phyloP scores from a whole-genome alignment of 129 eudicot genomes.

The Flaveria brownii region DNA sequence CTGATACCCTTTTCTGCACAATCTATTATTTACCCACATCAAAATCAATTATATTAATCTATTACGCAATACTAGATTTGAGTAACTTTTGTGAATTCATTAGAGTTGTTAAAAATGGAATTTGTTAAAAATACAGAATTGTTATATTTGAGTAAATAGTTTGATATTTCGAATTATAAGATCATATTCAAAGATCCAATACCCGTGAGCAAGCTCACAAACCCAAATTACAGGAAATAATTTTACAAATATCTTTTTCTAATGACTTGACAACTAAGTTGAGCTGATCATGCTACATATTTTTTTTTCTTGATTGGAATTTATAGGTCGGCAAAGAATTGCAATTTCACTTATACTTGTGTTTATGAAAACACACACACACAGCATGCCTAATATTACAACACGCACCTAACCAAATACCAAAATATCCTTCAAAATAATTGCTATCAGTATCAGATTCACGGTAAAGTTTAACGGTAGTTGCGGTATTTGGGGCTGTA shows the following conservation, averaged over 20 bases:
- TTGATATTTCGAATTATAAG: too few species aligned
- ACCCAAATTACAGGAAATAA: too few species aligned
- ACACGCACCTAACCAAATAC: conserved; percentile 20
- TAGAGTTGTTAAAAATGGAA: too few species aligned
- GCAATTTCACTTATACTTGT: conserved; percentile 28
- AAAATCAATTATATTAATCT: too few species aligned
- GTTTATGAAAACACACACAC: conserved; percentile 21
- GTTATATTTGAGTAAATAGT: too few species aligned
- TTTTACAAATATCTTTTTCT: not conserved
- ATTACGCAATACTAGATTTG: too few species aligned
- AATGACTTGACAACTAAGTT: not conserved
- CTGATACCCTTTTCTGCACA: too few species aligned
- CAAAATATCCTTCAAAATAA: conserved; percentile 25
- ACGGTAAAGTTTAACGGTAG: conserved; percentile 57
- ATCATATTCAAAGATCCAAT: too few species aligned
- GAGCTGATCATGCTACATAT: not conserved
- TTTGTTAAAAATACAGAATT: too few species aligned
- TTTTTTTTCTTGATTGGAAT: conserved; percentile 2
- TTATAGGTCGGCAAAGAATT: conserved; percentile 9
- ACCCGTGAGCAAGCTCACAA: too few species aligned
- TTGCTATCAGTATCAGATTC: conserved; percentile 5
- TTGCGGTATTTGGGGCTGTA: conserved; percentile 85
- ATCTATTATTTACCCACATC: too few species aligned
- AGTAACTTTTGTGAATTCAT: too few species aligned
- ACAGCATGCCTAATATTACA: conserved; percentile 30